phyloP scores from a whole-genome alignment of 495 filamentous ascomycete species.

The Thozetella sp. region DNA sequence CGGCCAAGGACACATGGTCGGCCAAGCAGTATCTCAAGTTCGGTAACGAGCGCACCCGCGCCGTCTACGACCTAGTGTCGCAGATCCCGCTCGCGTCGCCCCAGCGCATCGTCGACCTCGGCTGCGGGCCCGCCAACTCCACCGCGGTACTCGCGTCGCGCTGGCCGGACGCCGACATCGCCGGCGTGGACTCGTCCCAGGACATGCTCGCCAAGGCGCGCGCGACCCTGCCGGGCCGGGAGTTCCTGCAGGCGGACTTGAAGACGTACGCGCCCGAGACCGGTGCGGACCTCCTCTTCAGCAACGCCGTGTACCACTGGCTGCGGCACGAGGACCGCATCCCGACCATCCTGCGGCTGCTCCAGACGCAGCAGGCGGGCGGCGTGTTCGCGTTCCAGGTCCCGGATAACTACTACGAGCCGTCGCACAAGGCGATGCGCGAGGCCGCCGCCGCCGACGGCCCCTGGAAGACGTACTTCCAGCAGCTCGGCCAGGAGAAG shows the following conservation, averaged over 20 bases:
- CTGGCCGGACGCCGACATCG: constrained; percentile 45
- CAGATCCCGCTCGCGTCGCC: constrained; percentile 20
- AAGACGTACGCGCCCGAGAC: constrained; percentile 30
- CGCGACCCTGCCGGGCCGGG: constrained; percentile 22
- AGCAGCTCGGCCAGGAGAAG: not conserved
- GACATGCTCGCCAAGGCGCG: constrained; percentile 55
- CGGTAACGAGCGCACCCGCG: constrained; percentile 21
- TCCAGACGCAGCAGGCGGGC: constrained; percentile 36
- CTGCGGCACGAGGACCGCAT: constrained; percentile 41
- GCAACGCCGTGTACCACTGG: constrained; percentile 61
- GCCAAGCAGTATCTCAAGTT: constrained; percentile 10
- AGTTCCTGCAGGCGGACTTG: constrained; percentile 42
- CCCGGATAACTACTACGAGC: constrained; percentile 51
- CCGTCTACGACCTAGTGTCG: constrained; percentile 3
- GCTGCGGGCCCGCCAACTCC: constrained; percentile 58
- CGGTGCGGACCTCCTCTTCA: constrained; percentile 47
- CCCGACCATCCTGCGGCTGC: constrained; percentile 36
- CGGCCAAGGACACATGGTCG: constrained; percentile 5
- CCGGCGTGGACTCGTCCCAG: constrained; percentile 54
- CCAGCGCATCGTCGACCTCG: constrained; percentile 49
- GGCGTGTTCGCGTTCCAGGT: constrained; percentile 57
- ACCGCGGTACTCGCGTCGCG: constrained; percentile 42
- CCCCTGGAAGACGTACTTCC: constrained; percentile 35
- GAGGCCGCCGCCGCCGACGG: constrained; percentile 35
- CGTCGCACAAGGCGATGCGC: constrained; percentile 50